Conservation (phyloP, 306 rosid genomes). For the Fagus sylvatica region DNA sequence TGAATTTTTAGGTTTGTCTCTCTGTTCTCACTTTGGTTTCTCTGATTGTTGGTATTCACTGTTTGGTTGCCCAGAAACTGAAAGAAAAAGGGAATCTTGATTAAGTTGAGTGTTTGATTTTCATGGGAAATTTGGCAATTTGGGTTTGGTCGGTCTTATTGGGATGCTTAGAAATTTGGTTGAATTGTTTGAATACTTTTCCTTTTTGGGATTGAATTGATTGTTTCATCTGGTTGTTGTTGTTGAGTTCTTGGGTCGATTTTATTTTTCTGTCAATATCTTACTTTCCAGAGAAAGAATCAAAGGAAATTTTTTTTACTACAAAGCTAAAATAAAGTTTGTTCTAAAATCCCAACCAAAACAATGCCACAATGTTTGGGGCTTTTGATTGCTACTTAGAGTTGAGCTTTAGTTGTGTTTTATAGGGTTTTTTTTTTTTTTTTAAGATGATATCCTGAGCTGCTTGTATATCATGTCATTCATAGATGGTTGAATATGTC, state of each 20-base stretch:
- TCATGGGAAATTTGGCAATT: background rate
- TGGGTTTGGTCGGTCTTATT: background rate
- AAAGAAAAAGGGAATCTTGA: background rate
- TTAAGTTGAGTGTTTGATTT: background rate
- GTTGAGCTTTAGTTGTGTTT: background rate
- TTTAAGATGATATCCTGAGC: background rate
- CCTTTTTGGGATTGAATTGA: background rate
- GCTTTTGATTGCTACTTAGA: background rate
- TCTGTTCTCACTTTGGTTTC: background rate
- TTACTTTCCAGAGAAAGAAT: background rate
- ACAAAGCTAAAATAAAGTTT: background rate
- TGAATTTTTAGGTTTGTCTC: slow-evolving; percentile 44
- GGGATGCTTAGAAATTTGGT: background rate
- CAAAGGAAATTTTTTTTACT: background rate
- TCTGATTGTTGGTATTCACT: slow-evolving; percentile 2
- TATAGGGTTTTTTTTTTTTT: background rate
- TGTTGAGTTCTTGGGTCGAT: background rate
- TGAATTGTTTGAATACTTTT: background rate
- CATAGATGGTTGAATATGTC: background rate
- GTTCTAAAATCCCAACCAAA: background rate
- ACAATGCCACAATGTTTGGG: background rate
- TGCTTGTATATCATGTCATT: background rate
- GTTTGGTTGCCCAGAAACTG: slow-evolving; percentile 3
- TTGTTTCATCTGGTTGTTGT: background rate
- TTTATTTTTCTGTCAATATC: background rate